Evolutionary conservation across 768 basidiomycete species (phyloP).

Genomic region (Tremella yokohamensis): DNA sequence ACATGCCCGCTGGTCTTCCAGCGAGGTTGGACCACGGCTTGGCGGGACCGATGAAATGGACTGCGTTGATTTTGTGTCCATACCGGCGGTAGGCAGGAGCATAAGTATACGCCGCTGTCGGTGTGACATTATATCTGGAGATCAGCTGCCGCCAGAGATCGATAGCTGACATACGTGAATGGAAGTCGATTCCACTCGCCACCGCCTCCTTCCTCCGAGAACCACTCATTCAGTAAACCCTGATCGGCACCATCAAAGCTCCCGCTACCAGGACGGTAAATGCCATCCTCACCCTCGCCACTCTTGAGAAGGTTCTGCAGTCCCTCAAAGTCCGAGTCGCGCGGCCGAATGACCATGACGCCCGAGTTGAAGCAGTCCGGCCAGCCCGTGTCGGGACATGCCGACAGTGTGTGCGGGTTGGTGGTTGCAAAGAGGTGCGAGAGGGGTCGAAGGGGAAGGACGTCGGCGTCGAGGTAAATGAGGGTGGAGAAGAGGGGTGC

Average conservation of each 20-base stretch:
- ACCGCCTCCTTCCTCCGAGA: conserved; percentile 56
- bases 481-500: conserved; percentile 42
- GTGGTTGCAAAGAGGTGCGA: conserved; percentile 81
- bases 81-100: conserved; percentile 94
- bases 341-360: conserved; percentile 67
- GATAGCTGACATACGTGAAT: conserved; percentile 60
- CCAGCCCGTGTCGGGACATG: conserved; percentile 96
- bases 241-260: conserved; percentile 99
- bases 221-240: conserved; percentile 86
- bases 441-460: conserved; percentile 59
- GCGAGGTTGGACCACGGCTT: conserved; percentile 86
- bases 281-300: conserved; percentile 38
- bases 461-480: conserved; percentile 55
- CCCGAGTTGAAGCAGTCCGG: conserved; percentile 99
- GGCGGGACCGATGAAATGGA: conserved; percentile 69
- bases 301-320: conserved; percentile 67
- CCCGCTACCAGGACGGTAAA: conserved; percentile 57
- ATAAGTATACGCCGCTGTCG: conserved; percentile 96
- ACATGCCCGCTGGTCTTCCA: conserved; percentile 63
- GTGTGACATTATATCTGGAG: conserved; percentile 82
- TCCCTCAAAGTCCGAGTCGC: conserved; percentile 75
- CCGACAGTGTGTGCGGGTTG: conserved; percentile 69
- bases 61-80: conserved; percentile 43
- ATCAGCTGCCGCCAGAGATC: conserved; percentile 3
- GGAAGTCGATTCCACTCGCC: conserved; percentile 92